phyloP scores from a whole-genome alignment of 768 basidiomycete genomes.

The Dioszegia aurantiaca region DNA sequence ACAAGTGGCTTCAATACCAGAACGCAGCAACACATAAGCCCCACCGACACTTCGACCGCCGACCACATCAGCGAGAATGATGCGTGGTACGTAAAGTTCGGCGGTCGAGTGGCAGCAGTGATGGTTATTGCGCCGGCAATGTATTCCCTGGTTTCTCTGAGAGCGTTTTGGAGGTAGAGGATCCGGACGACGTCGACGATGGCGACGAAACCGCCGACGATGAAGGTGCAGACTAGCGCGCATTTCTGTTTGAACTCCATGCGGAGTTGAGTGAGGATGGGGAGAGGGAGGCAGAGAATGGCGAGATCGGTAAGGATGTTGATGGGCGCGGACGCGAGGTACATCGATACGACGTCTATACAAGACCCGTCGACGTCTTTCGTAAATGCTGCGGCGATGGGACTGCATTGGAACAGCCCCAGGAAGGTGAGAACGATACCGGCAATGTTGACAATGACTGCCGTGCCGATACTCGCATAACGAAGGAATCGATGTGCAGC shows the following conservation, averaged over 20 bases:
- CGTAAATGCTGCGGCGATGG: conserved; percentile 38
- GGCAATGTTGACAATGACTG: conserved; percentile 40
- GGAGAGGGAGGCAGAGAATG: conserved; percentile 46
- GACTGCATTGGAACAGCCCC: conserved; percentile 48
- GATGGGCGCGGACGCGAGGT: conserved; percentile 48
- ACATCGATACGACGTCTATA: conserved; percentile 46
- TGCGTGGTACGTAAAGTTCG: conserved; percentile 41
- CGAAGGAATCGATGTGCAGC: conserved; percentile 39
- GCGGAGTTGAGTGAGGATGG: conserved; percentile 46
- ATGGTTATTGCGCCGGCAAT: conserved; percentile 6
- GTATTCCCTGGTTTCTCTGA: conserved; percentile 23
- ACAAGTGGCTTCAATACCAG: conserved; percentile 49
- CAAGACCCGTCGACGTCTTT: conserved; percentile 23
- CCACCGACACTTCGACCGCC: conserved; percentile 45
- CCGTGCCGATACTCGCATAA: conserved; percentile 33
- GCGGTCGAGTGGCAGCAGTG: conserved; percentile 13
- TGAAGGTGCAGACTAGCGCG: conserved; percentile 45
- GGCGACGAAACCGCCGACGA: conserved; percentile 48
- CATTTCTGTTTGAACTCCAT: conserved; percentile 48
- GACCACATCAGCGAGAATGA: conserved; percentile 49
- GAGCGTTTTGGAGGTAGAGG: conserved; percentile 46
- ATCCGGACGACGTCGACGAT: conserved; percentile 49
- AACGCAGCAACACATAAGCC: conserved; percentile 45
- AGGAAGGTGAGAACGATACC: conserved; percentile 49
- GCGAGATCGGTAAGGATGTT: conserved; percentile 50